Evolutionary conservation across 805 yeast species (phyloP), one percentile per base, ranked within the genome.

Genomic region (Ogataea methylovora): DNA sequence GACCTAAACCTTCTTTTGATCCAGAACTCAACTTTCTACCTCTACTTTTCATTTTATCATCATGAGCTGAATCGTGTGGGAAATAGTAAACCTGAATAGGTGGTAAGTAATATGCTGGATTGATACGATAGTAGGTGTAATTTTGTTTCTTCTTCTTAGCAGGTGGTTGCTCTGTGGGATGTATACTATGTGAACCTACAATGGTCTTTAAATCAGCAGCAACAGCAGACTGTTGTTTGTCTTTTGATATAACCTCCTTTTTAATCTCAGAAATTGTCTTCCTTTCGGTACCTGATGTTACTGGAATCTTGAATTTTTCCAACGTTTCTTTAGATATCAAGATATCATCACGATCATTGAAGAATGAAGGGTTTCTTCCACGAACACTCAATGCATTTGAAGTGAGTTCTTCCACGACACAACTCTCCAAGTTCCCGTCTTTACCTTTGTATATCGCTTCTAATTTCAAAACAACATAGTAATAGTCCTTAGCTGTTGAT

Each of bases 291-390:
- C n/a, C n/a, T n/a, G n/a, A n/a, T n/a, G n/a, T n/a, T n/a, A n/a
- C n/a, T n/a, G n/a, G n/a, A n/a, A n/a, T n/a, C n/a, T n/a, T n/a
- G n/a, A n/a, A n/a, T n/a, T n/a, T 3, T 23, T 22, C 21, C 12
- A 30, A 16, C 10, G 5, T 30, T 5, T 33, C 48, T 15, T 45
- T 56, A 4, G 43, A 34, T 15, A 75, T 64, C 32, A 65, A 45
- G 15, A 72, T 51, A 44, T 73, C 78, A 32, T 71, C 67, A 36
- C 75, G 54, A 37, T 71, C 73, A 23, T 65, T 63, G 44, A 74
- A 75, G 41, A 75, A 76, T n/a, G 73, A 63, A 3, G 82, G 81
- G 43, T 75, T 76, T 33, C 81, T 52, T 3, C 82, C 82, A 40
- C 82, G 52, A 8, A 75, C 81, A 11, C 71, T 70, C 4, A 76